These are phyloP conservation scores for Clitopilus hobsonii DNA, from an alignment of 768 basidiomycete genomes.

Conservation along the genomic window DNA sequence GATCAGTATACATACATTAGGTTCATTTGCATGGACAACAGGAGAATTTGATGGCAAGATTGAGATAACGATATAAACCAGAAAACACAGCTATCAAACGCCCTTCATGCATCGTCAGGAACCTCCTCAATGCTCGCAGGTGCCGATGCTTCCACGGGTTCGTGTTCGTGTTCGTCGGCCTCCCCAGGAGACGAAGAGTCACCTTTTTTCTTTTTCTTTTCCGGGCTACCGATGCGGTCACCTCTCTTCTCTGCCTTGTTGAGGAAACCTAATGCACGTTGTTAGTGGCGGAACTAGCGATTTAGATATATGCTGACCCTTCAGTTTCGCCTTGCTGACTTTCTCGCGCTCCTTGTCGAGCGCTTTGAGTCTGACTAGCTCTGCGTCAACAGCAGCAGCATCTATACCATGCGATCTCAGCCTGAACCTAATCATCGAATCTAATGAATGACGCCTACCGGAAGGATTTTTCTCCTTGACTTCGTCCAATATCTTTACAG, in stretches of 20 bases:
- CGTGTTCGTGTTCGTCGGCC: not conserved
- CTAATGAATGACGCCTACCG: conserved; percentile 32
- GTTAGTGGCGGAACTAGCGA: not conserved
- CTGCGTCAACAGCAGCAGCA: conserved; percentile 53
- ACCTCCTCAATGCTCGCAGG: not conserved
- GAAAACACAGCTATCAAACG: too few species aligned
- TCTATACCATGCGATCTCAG: conserved; percentile 32
- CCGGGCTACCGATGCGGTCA: not conserved
- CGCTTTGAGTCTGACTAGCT: conserved; percentile 54
- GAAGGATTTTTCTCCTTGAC: conserved; percentile 58
- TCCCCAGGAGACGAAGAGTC: too few species aligned
- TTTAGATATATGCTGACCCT: conserved; percentile 39
- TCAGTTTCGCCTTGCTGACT: conserved; percentile 65
- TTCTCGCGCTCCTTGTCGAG: conserved; percentile 67
- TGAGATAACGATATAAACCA: too few species aligned
- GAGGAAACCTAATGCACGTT: conserved; percentile 41
- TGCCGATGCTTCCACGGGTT: not conserved
- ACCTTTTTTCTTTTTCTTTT: too few species aligned
- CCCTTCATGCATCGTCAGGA: not conserved
- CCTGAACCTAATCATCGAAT: conserved; percentile 2
- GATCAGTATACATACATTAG: conserved; percentile 9
- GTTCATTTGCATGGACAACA: too few species aligned
- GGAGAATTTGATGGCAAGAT: too few species aligned
- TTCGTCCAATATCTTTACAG: conserved; percentile 60
- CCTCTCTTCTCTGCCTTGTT: conserved; percentile 23